Percentiles rank a stretch among this genome's conserved stretches.
phyloP scores from a whole-genome alignment of 176 grass and related monocot species.

The Eragrostis nindensis region DNA sequence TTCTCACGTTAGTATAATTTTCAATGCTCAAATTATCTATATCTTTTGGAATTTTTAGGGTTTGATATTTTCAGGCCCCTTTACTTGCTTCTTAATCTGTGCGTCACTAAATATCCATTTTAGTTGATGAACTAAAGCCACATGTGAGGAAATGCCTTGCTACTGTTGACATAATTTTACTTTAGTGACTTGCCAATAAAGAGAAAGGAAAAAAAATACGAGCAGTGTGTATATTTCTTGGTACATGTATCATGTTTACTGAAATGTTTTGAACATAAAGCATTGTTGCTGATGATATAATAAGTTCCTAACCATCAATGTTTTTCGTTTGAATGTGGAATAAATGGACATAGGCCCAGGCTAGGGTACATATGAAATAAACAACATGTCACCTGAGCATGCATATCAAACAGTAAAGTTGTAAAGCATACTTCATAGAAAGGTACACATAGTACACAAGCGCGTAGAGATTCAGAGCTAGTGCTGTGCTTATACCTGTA shows the following conservation, averaged over 20 bases:
- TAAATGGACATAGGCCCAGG: neutral
- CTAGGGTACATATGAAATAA: neutral
- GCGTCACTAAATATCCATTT: slow-evolving; percentile 17
- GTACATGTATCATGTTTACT: slow-evolving; percentile 4
- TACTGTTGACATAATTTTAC: neutral
- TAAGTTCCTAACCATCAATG: slow-evolving; percentile 6
- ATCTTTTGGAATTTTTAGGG: slow-evolving; percentile 23
- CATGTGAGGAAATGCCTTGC: neutral
- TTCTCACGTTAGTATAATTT: slow-evolving; percentile 8
- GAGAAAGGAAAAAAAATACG: neutral
- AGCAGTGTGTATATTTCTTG: neutral
- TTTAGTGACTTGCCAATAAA: neutral
- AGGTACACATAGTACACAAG: neutral
- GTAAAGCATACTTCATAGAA: neutral
- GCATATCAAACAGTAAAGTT: neutral
- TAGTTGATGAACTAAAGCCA: slow-evolving; percentile 5
- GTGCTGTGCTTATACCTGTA: neutral
- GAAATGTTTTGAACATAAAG: neutral
- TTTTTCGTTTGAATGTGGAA: slow-evolving; percentile 5
- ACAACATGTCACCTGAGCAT: neutral
- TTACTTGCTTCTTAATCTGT: neutral
- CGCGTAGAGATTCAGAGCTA: neutral
- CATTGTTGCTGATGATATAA: neutral
- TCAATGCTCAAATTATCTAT: slow-evolving; percentile 14
- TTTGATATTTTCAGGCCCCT: slow-evolving; percentile 6